These are phyloP conservation scores for Cladosporium oxysporum DNA, from an alignment of 2,329 filamentous ascomycete species.

Conservation along the genomic window DNA sequence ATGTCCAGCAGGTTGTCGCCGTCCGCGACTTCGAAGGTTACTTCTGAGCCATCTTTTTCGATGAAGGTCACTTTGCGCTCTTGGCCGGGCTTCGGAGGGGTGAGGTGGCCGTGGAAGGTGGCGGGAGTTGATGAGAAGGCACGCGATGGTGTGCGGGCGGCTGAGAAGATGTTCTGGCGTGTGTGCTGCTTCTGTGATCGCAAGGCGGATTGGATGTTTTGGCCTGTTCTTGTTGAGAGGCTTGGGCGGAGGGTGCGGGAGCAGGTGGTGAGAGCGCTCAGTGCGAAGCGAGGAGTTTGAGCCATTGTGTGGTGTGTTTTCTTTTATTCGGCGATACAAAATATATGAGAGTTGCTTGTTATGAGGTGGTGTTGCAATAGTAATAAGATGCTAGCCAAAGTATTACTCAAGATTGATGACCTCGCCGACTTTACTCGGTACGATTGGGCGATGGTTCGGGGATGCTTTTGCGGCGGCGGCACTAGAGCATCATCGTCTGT, in stretches of 20 bases:
- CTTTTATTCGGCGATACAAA: not conserved
- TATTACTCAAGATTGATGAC: not conserved
- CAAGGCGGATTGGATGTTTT: constrained; percentile 2
- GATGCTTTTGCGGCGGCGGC: constrained; percentile 9
- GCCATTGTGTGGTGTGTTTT: not conserved
- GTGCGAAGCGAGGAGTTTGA: constrained; percentile 13
- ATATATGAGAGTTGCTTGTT: not conserved
- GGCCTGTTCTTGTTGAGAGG: constrained; percentile 12
- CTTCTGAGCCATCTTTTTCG: constrained; percentile 79
- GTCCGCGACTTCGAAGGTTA: constrained; percentile 76
- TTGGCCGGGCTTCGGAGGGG: constrained; percentile 83
- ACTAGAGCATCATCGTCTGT: constrained; percentile 3
- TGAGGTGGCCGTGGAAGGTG: constrained; percentile 73
- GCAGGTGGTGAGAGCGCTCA: constrained; percentile 16
- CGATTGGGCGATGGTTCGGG: constrained; percentile 5
- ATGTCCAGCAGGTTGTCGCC: constrained; percentile 96
- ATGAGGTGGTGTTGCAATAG: not conserved
- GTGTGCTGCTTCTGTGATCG: constrained; percentile 24
- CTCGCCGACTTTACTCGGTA: not conserved
- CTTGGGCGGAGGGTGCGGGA: constrained; percentile 18
- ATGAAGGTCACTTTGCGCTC: constrained; percentile 91
- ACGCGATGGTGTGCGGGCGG: constrained; percentile 18
- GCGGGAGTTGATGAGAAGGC: constrained; percentile 66
- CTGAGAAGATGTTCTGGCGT: not conserved
- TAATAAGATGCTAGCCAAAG: too few relatives aligned